Evolutionary conservation across 768 basidiomycete species (phyloP), one percentile per base, ranked within the genome.

Genomic region (Boletus insuetus): DNA sequence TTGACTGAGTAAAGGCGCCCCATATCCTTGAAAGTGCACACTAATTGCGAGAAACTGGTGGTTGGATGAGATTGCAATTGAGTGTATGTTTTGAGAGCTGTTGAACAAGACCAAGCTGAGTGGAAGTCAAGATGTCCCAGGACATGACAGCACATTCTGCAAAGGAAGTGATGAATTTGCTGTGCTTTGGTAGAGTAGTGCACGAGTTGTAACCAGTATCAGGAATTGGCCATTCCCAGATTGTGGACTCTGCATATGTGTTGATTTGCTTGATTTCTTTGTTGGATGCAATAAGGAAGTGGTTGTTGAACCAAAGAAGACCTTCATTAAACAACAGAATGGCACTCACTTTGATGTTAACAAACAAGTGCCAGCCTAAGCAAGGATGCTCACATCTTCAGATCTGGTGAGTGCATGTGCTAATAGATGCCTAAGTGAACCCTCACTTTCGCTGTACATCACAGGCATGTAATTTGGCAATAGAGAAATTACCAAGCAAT

Each of bases 261-360:
- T 32, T 39, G 14, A 40, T 5, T 17, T 40, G 13, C 19, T 16
- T 16, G 26, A 49, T 20, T 32, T 9, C 17, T 4, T 6, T 1
- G n/a, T n/a, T n/a, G 3, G 29, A 41, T 14, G 31, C 2, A 8
- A 41, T 12, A 20, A 49, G 1, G 14, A 40, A 26, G 26, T 14
- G 13, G 19, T 31, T 6, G 26, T 40, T 0, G 46, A 6, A 40
- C 51, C 58, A 59, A 24, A 52, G 9, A 12, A 56, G 51, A 45
- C 43, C 24, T 4, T 1, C 49, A 46, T 40, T 39, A 41, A 12
- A 16, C 2, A 0, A 1, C 14, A 24, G 16, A 7, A n/a, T 14
- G 2, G 42, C 46, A 14, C 4, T 1, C 3, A 20, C 38, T 9
- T n/a, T 1, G 6, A 46, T 32, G 5, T 38, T 12, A 6, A 32